These are phyloP conservation scores for Diaporthe humulicola DNA, from an alignment of 2,329 filamentous ascomycete species.

Conservation along the genomic window DNA sequence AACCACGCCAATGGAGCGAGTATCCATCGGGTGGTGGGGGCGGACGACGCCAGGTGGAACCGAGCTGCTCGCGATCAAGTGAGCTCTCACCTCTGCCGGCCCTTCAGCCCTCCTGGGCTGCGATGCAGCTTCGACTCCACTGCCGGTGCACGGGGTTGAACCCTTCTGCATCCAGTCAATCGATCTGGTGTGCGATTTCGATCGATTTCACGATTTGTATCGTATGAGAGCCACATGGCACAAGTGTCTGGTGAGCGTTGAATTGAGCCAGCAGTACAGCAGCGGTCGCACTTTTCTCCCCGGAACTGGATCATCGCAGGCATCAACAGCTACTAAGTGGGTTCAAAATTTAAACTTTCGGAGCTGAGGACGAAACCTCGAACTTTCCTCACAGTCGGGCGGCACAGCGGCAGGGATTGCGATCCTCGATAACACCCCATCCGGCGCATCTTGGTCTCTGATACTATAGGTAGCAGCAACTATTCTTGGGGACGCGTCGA, in stretches of 20 bases:
- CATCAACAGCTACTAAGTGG: not conserved
- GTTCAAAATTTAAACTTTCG: conserved; percentile 18
- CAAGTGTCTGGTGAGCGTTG: not conserved
- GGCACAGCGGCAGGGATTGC: conserved; percentile 1
- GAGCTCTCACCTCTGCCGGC: conserved; percentile 14
- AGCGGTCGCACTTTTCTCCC: not conserved
- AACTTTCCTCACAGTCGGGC: conserved; percentile 29
- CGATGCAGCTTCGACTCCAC: not conserved
- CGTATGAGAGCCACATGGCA: conserved; percentile 10
- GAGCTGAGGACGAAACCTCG: not conserved
- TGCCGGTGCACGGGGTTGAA: conserved; percentile 1
- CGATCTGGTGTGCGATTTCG: conserved; percentile 1
- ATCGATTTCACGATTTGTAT: not conserved
- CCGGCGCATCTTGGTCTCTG: not conserved
- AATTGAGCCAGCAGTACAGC: not conserved
- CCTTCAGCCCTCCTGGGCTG: conserved; percentile 20
- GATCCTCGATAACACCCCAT: not conserved
- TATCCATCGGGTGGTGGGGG: not conserved
- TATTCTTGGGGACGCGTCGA: not conserved
- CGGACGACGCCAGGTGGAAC: not conserved
- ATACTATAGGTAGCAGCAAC: not conserved
- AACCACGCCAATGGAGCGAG: not conserved
- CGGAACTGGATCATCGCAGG: not conserved
- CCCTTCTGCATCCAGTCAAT: not conserved
- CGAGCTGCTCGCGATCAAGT: conserved; percentile 11